These are phyloP conservation scores for Arabidopsis arenosa DNA, from an alignment of 345 rosid species.

Conservation along the genomic window DNA sequence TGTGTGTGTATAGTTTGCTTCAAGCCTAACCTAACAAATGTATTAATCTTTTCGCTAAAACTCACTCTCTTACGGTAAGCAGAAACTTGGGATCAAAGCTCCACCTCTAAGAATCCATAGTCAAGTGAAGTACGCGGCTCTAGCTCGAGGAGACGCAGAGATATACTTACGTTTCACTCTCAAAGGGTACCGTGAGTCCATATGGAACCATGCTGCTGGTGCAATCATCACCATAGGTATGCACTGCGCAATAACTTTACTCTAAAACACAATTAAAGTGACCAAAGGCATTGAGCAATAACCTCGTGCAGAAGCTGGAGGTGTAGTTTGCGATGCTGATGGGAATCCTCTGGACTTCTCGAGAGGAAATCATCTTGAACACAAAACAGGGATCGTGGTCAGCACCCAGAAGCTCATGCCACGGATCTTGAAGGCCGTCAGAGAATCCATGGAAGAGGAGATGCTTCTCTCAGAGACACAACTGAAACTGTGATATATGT, in stretches of 20 bases:
- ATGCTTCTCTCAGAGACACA: slow-evolving; percentile 31
- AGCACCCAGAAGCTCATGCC: slow-evolving; percentile 81
- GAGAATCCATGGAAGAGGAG: slow-evolving; percentile 62
- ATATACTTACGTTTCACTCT: slow-evolving; percentile 82
- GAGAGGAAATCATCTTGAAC: slow-evolving; percentile 60
- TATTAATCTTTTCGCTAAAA: neutral
- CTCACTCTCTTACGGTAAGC: slow-evolving; percentile 12
- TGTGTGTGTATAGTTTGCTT: slow-evolving; percentile 5
- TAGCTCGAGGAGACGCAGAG: slow-evolving; percentile 84
- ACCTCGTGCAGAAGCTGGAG: slow-evolving; percentile 77
- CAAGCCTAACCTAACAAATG: neutral
- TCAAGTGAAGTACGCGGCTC: slow-evolving; percentile 84
- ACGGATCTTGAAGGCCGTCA: slow-evolving; percentile 65
- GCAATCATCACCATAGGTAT: slow-evolving; percentile 76
- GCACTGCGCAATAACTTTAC: neutral
- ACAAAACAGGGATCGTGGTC: slow-evolving; percentile 64
- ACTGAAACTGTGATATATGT: slow-evolving; percentile 6
- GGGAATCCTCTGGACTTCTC: slow-evolving; percentile 80
- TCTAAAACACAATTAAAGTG: neutral
- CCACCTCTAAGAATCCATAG: slow-evolving; percentile 84
- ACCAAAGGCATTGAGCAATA: slow-evolving; percentile 14
- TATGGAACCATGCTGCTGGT: slow-evolving; percentile 98
- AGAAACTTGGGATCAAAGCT: slow-evolving; percentile 90
- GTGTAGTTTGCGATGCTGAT: slow-evolving; percentile 64
- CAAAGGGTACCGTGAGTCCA: slow-evolving; percentile 74